Conservation (phyloP, 2,329 filamentous ascomycete genomes). For the Colletotrichum karsti region DNA sequence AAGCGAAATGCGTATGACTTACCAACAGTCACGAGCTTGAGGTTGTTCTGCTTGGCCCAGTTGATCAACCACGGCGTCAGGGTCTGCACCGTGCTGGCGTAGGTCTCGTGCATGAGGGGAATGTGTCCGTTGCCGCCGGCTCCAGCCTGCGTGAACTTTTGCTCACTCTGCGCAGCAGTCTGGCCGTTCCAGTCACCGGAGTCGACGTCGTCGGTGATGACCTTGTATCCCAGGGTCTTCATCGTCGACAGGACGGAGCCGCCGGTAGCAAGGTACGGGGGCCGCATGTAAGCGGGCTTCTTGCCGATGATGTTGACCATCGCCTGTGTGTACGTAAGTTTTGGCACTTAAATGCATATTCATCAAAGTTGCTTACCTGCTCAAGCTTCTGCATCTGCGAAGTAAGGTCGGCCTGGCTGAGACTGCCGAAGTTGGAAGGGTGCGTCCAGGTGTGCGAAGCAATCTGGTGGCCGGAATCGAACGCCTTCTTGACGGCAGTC, state of each 20-base stretch:
- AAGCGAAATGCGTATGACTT: slow-evolving; percentile 33
- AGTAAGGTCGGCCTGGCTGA: slow-evolving; percentile 47
- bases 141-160: slow-evolving; percentile 56
- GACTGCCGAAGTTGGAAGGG: slow-evolving; percentile 48
- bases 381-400: slow-evolving; percentile 60
- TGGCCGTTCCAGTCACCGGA: slow-evolving; percentile 68
- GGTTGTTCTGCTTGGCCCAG: slow-evolving; percentile 57
- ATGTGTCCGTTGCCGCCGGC: slow-evolving; percentile 59
- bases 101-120: slow-evolving; percentile 65
- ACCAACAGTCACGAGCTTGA: slow-evolving; percentile 60
- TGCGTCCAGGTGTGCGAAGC: slow-evolving; percentile 65
- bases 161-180: slow-evolving; percentile 58
- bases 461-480: slow-evolving; percentile 59
- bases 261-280: slow-evolving; percentile 57
- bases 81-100: slow-evolving; percentile 55
- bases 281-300: slow-evolving; percentile 59
- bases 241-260: slow-evolving; percentile 52
- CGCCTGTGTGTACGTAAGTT: slow-evolving; percentile 35
- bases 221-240: slow-evolving; percentile 62
- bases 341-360: no score
- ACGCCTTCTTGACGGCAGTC: slow-evolving; percentile 62
- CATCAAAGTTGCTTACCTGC: slow-evolving; percentile 45
- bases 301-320: slow-evolving; percentile 56
- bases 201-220: slow-evolving; percentile 69
- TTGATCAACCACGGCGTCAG: slow-evolving; percentile 59